Base-by-base conservation (phyloP, 352 stramenopile genomes). In the Phytophthora litchii region DNA sequence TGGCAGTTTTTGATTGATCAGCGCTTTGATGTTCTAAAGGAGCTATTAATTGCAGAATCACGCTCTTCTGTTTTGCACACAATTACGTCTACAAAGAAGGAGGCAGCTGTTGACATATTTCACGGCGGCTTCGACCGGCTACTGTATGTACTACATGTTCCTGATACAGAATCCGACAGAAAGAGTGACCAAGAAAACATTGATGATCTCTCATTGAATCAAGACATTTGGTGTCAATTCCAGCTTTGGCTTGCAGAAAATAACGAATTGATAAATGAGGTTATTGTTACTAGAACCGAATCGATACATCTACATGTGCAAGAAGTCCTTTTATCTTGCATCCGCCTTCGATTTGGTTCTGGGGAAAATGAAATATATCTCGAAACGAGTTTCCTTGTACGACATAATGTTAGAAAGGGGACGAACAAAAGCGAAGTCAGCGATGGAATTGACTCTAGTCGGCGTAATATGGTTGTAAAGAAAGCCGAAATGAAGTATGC, bases 1-100 rank as follows among this genome's bases (percentile, higher is more conserved):
- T 92, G 82, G 84, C 80, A 94, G 55, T 88, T 87, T 53, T 27
- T 94, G 12, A 76, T 94, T 27, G 73, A 89, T 55, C 84, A 88
- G 25, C 76, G 82, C 4, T 80, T 86, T 65, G 71, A 76, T 9
- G 74, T 91, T 10, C 37, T 94, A 16, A 91, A 90, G 34, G 84
- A 94, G 25, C 46, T 94, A 10, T 46, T 94, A 25, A 88, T 94
- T 35, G 76, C 88, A 12, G 84, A 94, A 40, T 72, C 80, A 2
- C 86, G 86, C 8, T 57, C 72, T 6, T 86, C 78, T 11, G 54
- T 92, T 4, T 57, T 94, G 3, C 75, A 87, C 43, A 89, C 83
- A 8, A 91, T 92, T 16, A 80, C 81, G 6, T 70, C 77, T 1
- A 79, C 71, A n/a, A 88, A 91, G 43, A 92, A 90, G 56, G 83